Evolutionary conservation across 2,329 filamentous ascomycete genomes (phyloP).

Genomic region (Diplodia scrobiculata): DNA sequence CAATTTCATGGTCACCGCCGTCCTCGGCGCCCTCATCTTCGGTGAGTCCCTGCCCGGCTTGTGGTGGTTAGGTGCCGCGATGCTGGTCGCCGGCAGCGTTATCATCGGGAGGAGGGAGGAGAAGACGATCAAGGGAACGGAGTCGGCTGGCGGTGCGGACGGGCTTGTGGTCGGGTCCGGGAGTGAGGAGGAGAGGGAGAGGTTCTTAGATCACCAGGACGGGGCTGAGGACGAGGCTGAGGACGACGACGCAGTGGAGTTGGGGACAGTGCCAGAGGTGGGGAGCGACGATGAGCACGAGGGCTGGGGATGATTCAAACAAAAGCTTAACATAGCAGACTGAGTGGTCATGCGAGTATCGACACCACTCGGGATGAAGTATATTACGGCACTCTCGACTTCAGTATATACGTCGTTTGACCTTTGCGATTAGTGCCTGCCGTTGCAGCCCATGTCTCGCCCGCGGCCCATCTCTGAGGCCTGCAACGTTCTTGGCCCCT

Average conservation of each 20-base stretch:
- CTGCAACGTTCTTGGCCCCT: neutral
- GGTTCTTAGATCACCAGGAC: constrained; percentile 8
- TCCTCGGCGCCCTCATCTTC: constrained; percentile 71
- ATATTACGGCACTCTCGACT: neutral
- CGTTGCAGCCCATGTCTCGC: neutral
- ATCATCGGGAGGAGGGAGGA: constrained; percentile 70
- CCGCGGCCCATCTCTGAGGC: neutral
- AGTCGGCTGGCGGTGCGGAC: neutral
- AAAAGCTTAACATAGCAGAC: neutral
- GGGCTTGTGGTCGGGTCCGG: neutral
- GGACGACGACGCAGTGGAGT: constrained; percentile 36
- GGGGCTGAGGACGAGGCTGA: constrained; percentile 32
- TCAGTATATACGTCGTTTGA: neutral
- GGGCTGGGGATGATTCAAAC: neutral
- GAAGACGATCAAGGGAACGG: constrained; percentile 30
- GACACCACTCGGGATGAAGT: neutral
- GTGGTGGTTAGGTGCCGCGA: constrained; percentile 74
- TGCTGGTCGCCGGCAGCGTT: constrained; percentile 75
- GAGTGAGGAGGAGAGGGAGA: constrained; percentile 53
- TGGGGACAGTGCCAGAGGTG: constrained; percentile 37
- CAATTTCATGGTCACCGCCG: constrained; percentile 77
- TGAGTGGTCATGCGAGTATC: too few relatives aligned
- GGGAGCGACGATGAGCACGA: constrained; percentile 31
- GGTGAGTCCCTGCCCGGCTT: constrained; percentile 69
- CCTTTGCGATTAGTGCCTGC: neutral